Percentiles rank a stretch among this genome's conserved stretches.
Conservation (phyloP, 2,329 filamentous ascomycete genomes). For the Ophiostoma tasmaniense region DNA sequence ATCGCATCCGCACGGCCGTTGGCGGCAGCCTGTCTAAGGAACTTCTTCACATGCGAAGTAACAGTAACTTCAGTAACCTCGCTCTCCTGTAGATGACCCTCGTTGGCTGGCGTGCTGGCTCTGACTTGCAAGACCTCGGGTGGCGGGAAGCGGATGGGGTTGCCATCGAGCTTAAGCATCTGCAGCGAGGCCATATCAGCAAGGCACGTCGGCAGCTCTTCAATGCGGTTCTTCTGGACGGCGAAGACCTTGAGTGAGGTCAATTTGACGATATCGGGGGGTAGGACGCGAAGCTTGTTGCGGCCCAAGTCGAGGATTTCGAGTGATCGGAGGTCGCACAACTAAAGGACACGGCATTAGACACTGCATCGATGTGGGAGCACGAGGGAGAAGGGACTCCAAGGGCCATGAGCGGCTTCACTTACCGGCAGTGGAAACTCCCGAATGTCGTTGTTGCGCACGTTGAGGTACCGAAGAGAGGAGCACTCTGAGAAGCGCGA, state of each 20-base stretch:
- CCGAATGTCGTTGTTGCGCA: conserved; percentile 64
- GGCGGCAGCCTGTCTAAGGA: conserved; percentile 40
- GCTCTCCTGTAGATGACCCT: conserved; percentile 49
- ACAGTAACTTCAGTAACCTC: conserved; percentile 55
- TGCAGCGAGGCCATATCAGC: conserved; percentile 86
- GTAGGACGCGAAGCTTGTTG: conserved; percentile 72
- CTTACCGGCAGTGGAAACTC: conserved; percentile 51
- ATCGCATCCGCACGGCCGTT: not conserved
- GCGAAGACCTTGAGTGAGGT: conserved; percentile 83
- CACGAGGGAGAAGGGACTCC: conserved; percentile 12
- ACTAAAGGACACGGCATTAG: conserved; percentile 38
- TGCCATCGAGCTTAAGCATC: conserved; percentile 82
- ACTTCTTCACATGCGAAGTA: conserved; percentile 55
- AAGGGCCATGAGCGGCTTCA: conserved; percentile 5
- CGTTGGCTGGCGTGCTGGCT: conserved; percentile 46
- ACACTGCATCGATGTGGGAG: conserved; percentile 9
- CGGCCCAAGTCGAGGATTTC: conserved; percentile 89
- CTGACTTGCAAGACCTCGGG: conserved; percentile 57
- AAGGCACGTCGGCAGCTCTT: conserved; percentile 72
- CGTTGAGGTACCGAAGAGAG: conserved; percentile 70
- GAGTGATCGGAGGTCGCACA: conserved; percentile 76
- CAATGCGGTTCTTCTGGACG: conserved; percentile 77
- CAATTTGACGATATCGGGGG: conserved; percentile 70
- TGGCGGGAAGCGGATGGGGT: conserved; percentile 74
- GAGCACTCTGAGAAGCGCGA: conserved; percentile 65